Evolutionary conservation across 352 stramenopile species (phyloP).

Genomic region (Phytopythium aichiense): DNA sequence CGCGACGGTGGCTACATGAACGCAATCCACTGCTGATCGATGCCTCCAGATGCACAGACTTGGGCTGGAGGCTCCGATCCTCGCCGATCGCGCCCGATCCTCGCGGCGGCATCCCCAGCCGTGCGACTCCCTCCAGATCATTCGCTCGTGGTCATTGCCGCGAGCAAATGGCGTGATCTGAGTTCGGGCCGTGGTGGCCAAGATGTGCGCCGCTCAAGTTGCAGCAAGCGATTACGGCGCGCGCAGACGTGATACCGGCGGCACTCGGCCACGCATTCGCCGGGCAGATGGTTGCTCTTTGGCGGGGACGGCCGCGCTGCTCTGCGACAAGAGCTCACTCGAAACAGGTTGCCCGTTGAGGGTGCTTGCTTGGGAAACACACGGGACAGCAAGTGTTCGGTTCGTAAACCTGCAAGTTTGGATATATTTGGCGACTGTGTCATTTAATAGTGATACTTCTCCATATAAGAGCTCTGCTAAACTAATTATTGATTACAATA

Average conservation of each 20-base stretch:
- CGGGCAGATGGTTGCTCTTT: slow-evolving; percentile 3
- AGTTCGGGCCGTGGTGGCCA: neutral
- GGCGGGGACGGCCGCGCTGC: neutral
- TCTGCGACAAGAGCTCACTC: neutral
- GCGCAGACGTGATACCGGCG: neutral
- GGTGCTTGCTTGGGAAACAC: neutral
- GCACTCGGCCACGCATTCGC: neutral
- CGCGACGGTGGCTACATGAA: too few relatives aligned
- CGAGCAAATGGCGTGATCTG: neutral
- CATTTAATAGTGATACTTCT: too few relatives aligned
- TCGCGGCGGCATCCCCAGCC: neutral
- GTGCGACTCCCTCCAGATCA: slow-evolving; percentile 1
- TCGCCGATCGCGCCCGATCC: neutral
- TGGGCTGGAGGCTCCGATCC: neutral
- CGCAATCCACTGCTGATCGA: too few relatives aligned
- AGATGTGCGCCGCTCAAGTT: neutral
- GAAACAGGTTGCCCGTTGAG: slow-evolving; percentile 4
- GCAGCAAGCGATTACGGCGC: neutral
- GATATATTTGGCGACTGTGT: neutral
- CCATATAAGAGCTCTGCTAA: too few relatives aligned
- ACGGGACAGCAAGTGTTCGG: neutral
- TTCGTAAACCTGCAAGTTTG: neutral
- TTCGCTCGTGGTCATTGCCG: neutral
- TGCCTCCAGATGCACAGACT: neutral
- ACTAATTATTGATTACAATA: too few relatives aligned